Conservation (phyloP, 257 asterid genomes). For the Jacaranda copaia region DNA sequence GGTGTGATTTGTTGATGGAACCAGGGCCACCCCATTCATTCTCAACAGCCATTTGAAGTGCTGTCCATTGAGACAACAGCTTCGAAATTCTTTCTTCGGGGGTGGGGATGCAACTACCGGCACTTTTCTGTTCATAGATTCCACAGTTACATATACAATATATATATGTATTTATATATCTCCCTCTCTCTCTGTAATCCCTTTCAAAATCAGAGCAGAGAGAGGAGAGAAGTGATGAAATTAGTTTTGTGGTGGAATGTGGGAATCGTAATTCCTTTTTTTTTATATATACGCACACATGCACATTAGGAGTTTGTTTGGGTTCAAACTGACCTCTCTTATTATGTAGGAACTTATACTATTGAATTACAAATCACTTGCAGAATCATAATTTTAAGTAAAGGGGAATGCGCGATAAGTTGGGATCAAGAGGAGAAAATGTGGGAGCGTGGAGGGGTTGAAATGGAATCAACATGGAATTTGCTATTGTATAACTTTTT, state of each 20-base stretch:
- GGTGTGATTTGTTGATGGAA: slow-evolving; percentile 44
- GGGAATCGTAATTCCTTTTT: background rate
- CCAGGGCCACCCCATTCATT: slow-evolving; percentile 64
- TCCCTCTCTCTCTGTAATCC: background rate
- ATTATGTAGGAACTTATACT: no score
- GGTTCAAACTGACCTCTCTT: no score
- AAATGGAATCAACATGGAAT: background rate
- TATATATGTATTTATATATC: no score
- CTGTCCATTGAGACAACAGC: slow-evolving; percentile 51
- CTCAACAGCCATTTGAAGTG: slow-evolving; percentile 56
- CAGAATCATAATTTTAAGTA: background rate
- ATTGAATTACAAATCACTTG: no score
- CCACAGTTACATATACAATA: slow-evolving; percentile 12
- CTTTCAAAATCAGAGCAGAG: background rate
- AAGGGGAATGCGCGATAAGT: slow-evolving; percentile 35
- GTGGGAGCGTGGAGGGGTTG: slow-evolving; percentile 22
- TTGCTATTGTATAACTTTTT: no score
- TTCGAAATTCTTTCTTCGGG: slow-evolving; percentile 43
- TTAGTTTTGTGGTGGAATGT: background rate
- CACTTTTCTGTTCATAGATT: slow-evolving; percentile 6
- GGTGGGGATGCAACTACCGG: background rate
- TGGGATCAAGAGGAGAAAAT: slow-evolving; percentile 42
- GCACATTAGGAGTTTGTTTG: no score
- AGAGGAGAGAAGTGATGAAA: background rate
- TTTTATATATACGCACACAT: no score